Percentiles rank a stretch among this genome's conserved stretches.
Evolutionary conservation across 208 protist genomes (phyloP).

Genomic region (Trypanosomatidae sp.): DNA sequence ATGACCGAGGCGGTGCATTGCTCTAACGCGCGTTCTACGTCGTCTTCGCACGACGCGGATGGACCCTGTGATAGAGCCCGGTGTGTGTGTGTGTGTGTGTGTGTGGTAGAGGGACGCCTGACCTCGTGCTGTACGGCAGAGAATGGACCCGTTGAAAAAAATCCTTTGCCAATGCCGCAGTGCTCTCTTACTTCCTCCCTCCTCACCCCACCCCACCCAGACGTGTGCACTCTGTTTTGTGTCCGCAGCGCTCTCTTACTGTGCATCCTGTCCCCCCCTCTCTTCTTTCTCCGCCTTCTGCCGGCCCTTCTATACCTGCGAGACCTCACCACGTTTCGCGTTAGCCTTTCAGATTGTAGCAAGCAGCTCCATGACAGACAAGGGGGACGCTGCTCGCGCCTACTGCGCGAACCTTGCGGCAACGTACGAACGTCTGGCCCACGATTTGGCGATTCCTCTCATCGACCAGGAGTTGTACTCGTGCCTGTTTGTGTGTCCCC

Average conservation of each 20-base stretch:
- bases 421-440: slow-evolving; percentile 26
- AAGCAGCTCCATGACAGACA: neutral
- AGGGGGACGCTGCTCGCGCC: slow-evolving; percentile 1
- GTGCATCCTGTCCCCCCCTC: neutral
- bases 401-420: slow-evolving; percentile 18
- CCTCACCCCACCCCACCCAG: neutral
- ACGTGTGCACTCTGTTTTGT: neutral
- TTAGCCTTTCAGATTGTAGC: neutral
- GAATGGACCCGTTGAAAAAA: neutral
- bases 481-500: slow-evolving; percentile 26
- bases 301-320: neutral
- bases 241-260: neutral
- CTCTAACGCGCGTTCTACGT: neutral
- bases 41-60: neutral
- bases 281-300: neutral
- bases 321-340: neutral
- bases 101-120: neutral
- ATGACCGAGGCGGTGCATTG: neutral
- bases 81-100: neutral
- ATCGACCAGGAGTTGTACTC: slow-evolving; percentile 41
- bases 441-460: slow-evolving; percentile 25
- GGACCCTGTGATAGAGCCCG: neutral
- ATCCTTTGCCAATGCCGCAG: neutral
- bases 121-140: neutral
- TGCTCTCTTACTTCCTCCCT: neutral